Conservation (phyloP, 148 eudicot species). For the Rhododendron ferrugineum region DNA sequence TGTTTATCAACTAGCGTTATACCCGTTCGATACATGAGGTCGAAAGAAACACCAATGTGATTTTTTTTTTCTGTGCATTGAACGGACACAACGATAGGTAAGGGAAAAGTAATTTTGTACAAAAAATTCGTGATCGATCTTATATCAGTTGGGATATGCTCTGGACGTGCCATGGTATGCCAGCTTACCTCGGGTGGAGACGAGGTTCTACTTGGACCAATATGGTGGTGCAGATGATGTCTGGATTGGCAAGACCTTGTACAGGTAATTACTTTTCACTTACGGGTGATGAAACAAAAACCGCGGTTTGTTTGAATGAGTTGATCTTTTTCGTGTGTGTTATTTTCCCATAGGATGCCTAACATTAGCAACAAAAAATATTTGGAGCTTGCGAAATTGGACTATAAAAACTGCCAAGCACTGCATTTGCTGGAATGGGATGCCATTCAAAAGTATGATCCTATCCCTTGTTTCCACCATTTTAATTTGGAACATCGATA, state of each 20-base stretch:
- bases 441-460: conserved; percentile 42
- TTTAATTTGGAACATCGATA: too few relatives aligned
- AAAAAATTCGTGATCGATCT: not conserved
- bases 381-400: conserved; percentile 74
- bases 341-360: conserved; percentile 45
- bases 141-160: conserved; percentile 56
- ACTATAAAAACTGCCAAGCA: conserved; percentile 60
- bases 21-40: too few relatives aligned
- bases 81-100: not conserved
- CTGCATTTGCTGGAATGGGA: conserved; percentile 67
- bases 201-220: conserved; percentile 71
- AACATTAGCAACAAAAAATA: conserved; percentile 55
- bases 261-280: conserved; percentile 38
- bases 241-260: conserved; percentile 87
- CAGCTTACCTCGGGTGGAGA: conserved; percentile 65
- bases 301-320: too few relatives aligned
- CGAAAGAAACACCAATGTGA: too few relatives aligned
- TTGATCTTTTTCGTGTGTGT: not conserved
- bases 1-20: not conserved
- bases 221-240: conserved; percentile 80
- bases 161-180: conserved; percentile 81
- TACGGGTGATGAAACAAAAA: too few relatives aligned
- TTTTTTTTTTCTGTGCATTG: too few relatives aligned
- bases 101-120: not conserved
- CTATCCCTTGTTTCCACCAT: not conserved